A percentile compares a stretch with the other conserved stretches of the same genome.
Evolutionary conservation across 805 yeast species (phyloP).

Genomic region (Wickerhamomyces chambardii): DNA sequence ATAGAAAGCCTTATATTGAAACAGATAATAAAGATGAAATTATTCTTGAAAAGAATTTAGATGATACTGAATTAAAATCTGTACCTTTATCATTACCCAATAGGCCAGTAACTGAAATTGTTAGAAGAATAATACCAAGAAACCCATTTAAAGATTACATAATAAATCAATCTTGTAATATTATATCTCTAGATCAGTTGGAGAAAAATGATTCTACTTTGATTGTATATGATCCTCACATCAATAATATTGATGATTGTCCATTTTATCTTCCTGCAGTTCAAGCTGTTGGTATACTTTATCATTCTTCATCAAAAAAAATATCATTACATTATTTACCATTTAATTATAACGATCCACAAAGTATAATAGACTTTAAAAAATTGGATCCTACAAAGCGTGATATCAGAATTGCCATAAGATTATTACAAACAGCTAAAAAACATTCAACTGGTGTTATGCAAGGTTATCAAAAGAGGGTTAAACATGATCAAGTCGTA

Average conservation of each 20-base stretch:
- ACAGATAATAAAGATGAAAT: slow-evolving; percentile 12
- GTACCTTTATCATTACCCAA: slow-evolving; percentile 17
- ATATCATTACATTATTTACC: slow-evolving; percentile 75
- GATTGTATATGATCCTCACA: slow-evolving; percentile 75
- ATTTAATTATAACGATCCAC: slow-evolving; percentile 26
- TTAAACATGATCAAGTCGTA: slow-evolving; percentile 80
- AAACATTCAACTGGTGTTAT: slow-evolving; percentile 81
- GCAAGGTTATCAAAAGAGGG: slow-evolving; percentile 82
- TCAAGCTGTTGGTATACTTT: slow-evolving; percentile 64
- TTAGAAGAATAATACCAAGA: slow-evolving; percentile 86
- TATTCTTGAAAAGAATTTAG: slow-evolving; percentile 22
- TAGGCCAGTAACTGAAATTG: slow-evolving; percentile 39
- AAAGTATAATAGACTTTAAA: slow-evolving; percentile 17
- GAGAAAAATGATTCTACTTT: slow-evolving; percentile 31
- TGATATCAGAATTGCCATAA: slow-evolving; percentile 71
- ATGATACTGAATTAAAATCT: slow-evolving; percentile 30
- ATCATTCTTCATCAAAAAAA: slow-evolving; percentile 21
- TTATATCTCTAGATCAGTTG: slow-evolving; percentile 23
- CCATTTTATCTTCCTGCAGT: slow-evolving; percentile 92
- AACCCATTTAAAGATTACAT: slow-evolving; percentile 80
- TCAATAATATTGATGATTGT: slow-evolving; percentile 43
- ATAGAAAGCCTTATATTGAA: slow-evolving; percentile 24
- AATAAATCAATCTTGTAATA: slow-evolving; percentile 76
- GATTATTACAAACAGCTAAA: slow-evolving; percentile 68
- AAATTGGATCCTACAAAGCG: slow-evolving; percentile 41